A percentile compares a stretch with the other conserved stretches of the same genome.
phyloP scores from a whole-genome alignment of 257 asterid species.

The Galeopsis tetrahit region DNA sequence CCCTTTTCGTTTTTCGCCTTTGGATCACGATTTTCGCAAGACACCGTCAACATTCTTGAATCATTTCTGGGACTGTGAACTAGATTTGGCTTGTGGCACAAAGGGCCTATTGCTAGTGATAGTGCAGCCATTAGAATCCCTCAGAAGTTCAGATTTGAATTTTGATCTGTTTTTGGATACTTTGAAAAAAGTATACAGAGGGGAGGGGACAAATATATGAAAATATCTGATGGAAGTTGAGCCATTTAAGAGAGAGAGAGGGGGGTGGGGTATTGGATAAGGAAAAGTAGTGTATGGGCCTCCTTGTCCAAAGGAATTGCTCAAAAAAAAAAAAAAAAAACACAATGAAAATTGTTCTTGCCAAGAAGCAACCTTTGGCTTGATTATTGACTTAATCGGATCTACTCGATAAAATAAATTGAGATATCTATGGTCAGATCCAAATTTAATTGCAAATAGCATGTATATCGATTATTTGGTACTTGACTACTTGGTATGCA shows the following conservation, averaged over 20 bases:
- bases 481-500: too few species aligned
- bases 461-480: too few species aligned
- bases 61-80: slow-evolving; percentile 6
- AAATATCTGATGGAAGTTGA: slow-evolving; percentile 34
- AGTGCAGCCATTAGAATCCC: slow-evolving; percentile 49
- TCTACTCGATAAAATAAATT: too few species aligned
- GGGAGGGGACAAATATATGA: background rate
- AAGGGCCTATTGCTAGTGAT: slow-evolving; percentile 34
- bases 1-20: slow-evolving; percentile 33
- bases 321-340: background rate
- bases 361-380: slow-evolving; percentile 23
- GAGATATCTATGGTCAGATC: too few species aligned
- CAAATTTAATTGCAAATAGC: too few species aligned
- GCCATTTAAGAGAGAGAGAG: too few species aligned
- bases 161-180: background rate
- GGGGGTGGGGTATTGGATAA: slow-evolving; percentile 39
- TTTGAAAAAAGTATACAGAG: background rate
- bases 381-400: too few species aligned
- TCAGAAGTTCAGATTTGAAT: background rate
- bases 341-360: slow-evolving; percentile 11
- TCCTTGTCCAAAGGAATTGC: slow-evolving; percentile 33
- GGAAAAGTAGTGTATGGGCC: slow-evolving; percentile 43
- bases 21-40: slow-evolving; percentile 49
- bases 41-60: slow-evolving; percentile 41
- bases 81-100: slow-evolving; percentile 34